A percentile compares a stretch with the other conserved stretches of the same genome.
Conservation (phyloP, 73 alveolate species). For the Urostyla sp. region DNA sequence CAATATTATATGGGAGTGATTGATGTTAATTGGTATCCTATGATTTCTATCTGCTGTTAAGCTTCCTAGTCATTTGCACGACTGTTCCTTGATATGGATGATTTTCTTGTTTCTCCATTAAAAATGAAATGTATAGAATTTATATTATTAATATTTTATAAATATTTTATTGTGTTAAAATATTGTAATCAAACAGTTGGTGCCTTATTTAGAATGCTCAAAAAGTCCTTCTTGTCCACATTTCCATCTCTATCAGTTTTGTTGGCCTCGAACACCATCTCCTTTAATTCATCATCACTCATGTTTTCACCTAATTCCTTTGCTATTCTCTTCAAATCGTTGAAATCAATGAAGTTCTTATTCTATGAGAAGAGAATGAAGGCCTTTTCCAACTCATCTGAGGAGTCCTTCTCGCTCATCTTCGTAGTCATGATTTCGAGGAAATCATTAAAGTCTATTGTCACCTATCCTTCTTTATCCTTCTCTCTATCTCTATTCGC, state of each 20-base stretch:
- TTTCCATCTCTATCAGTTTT: slow-evolving; percentile 65
- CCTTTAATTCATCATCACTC: slow-evolving; percentile 96
- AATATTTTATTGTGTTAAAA: not conserved
- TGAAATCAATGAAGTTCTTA: slow-evolving; percentile 81
- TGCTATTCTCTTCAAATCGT: slow-evolving; percentile 90
- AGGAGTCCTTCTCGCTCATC: slow-evolving; percentile 90
- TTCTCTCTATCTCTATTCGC: slow-evolving; percentile 67
- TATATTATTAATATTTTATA: not conserved
- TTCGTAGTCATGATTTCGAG: slow-evolving; percentile 93
- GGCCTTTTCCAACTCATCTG: slow-evolving; percentile 88
- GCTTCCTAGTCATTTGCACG: not conserved
- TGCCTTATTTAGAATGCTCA: slow-evolving; percentile 61
- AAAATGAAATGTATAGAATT: not conserved
- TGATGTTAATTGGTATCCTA: not conserved
- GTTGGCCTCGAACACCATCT: slow-evolving; percentile 94
- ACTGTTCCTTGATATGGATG: not conserved
- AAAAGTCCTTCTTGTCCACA: slow-evolving; percentile 53
- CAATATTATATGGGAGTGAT: not conserved
- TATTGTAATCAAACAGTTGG: slow-evolving; percentile 30
- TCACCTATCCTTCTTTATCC: slow-evolving; percentile 89
- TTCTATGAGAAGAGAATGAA: slow-evolving; percentile 73
- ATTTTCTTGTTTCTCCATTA: not conserved
- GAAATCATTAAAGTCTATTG: slow-evolving; percentile 95
- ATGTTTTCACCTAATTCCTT: slow-evolving; percentile 92
- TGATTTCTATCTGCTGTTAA: not conserved